Conservation (phyloP, 164 flowering plant genomes). For the Annona cherimola region DNA sequence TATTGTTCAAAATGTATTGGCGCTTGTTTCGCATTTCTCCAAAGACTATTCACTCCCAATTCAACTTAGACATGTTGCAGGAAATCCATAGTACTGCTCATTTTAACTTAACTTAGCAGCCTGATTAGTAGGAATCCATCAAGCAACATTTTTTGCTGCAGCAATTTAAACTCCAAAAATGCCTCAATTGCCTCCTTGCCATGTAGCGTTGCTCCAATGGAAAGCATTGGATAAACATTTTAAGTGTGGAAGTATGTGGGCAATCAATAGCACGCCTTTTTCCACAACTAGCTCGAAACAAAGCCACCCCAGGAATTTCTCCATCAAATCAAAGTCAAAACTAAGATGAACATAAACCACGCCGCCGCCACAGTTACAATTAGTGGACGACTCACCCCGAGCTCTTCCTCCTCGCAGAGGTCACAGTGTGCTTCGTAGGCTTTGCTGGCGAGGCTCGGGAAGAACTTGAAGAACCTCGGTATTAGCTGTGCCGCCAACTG, state of each 20-base stretch:
- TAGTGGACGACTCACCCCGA: slow-evolving; percentile 52
- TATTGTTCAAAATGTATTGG: too few species aligned
- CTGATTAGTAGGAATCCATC: too few species aligned
- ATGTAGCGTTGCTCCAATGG: neutral
- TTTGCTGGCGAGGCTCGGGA: slow-evolving; percentile 48
- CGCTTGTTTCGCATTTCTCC: neutral
- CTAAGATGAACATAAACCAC: neutral
- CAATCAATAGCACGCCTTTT: neutral
- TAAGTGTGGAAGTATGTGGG: neutral
- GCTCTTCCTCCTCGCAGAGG: slow-evolving; percentile 85
- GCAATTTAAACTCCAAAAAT: too few species aligned
- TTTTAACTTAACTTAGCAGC: too few species aligned
- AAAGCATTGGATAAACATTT: neutral
- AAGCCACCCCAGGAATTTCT: neutral
- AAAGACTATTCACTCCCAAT: too few species aligned
- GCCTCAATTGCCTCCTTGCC: neutral
- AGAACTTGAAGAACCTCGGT: slow-evolving; percentile 86
- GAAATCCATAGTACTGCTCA: too few species aligned
- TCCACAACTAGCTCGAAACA: neutral
- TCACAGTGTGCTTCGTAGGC: slow-evolving; percentile 73
- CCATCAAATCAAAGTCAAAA: neutral
- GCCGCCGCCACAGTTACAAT: neutral
- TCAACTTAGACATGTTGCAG: too few species aligned
- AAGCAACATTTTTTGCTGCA: too few species aligned
- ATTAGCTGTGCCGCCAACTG: slow-evolving; percentile 92